A percentile compares a stretch with the other conserved stretches of the same genome.
These are phyloP conservation scores for Ophiosphaerella narmari DNA, from an alignment of 2,329 filamentous ascomycete genomes.

Conservation along the genomic window DNA sequence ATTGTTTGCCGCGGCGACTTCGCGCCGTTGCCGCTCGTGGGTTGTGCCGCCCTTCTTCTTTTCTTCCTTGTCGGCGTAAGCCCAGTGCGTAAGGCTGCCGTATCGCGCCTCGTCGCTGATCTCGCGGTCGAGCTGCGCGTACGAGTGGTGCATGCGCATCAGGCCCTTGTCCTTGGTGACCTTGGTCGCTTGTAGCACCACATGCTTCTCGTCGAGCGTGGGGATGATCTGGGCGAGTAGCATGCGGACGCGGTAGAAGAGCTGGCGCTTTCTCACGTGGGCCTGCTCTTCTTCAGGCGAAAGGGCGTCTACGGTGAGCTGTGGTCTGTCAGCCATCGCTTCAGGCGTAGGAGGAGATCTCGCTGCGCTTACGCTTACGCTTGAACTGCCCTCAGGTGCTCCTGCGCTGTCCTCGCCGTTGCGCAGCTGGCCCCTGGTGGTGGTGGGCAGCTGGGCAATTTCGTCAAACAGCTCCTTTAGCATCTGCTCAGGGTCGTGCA, in stretches of 20 bases:
- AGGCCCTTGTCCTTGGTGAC: conserved; percentile 87
- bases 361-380: conserved; percentile 44
- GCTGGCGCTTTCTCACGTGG: conserved; percentile 65
- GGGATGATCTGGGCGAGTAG: conserved; percentile 84
- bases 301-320: conserved; percentile 33
- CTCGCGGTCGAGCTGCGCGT: conserved; percentile 82
- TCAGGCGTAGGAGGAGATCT: conserved; percentile 29
- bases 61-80: conserved; percentile 79
- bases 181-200: conserved; percentile 90
- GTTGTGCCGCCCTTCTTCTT: conserved; percentile 63
- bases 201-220: conserved; percentile 95
- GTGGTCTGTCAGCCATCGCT: conserved; percentile 18
- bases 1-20: conserved; percentile 75
- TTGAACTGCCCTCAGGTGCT: conserved; percentile 47
- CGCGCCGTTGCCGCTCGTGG: conserved; percentile 75
- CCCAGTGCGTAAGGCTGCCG: conserved; percentile 92
- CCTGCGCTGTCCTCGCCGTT: conserved; percentile 31
- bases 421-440: conserved; percentile 40
- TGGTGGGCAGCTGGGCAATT: conserved; percentile 56
- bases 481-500: conserved; percentile 83
- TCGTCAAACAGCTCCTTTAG: conserved; percentile 75
- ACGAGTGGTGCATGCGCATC: conserved; percentile 81
- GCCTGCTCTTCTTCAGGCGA: conserved; percentile 54
- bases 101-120: conserved; percentile 94
- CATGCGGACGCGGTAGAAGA: conserved; percentile 77